Conservation (phyloP, 78 protist species). For the Dictyostelium purpureum region DNA sequence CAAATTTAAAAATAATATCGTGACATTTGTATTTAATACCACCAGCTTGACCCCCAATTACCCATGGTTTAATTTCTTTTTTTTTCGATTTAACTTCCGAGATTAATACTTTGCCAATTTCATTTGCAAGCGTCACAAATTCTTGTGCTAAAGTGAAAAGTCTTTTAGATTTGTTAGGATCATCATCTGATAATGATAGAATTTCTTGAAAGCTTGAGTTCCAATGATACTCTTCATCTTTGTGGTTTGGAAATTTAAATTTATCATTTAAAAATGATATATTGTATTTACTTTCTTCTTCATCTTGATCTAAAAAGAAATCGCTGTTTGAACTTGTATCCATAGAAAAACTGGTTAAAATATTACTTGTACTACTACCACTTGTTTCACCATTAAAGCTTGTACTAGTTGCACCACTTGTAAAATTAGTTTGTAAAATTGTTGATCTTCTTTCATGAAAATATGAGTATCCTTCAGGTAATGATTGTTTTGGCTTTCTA, state of each 20-base stretch:
- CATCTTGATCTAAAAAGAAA: too few relatives aligned
- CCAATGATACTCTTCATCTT: constrained; percentile 18
- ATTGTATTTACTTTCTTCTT: background rate
- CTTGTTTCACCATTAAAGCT: too few relatives aligned
- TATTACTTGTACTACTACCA: too few relatives aligned
- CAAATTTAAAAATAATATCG: constrained; percentile 70
- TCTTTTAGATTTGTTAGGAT: background rate
- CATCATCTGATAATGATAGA: background rate
- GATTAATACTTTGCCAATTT: constrained; percentile 77
- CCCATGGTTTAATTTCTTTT: constrained; percentile 59
- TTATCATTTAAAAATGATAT: background rate
- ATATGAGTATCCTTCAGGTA: too few relatives aligned
- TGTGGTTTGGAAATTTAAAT: background rate
- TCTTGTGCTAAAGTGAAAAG: constrained; percentile 33
- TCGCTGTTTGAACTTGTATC: too few relatives aligned
- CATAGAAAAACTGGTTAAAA: too few relatives aligned
- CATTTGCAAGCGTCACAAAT: constrained; percentile 73
- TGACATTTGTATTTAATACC: constrained; percentile 45
- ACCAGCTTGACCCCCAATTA: constrained; percentile 80
- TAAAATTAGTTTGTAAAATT: too few relatives aligned
- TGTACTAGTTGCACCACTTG: too few relatives aligned
- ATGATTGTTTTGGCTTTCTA: too few relatives aligned
- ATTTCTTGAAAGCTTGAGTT: constrained; percentile 36
- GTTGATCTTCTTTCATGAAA: too few relatives aligned
- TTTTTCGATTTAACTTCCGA: constrained; percentile 58